These are phyloP conservation scores for Pyrenochaeta sp. DNA, from an alignment of 2,329 filamentous ascomycete species.

Conservation along the genomic window DNA sequence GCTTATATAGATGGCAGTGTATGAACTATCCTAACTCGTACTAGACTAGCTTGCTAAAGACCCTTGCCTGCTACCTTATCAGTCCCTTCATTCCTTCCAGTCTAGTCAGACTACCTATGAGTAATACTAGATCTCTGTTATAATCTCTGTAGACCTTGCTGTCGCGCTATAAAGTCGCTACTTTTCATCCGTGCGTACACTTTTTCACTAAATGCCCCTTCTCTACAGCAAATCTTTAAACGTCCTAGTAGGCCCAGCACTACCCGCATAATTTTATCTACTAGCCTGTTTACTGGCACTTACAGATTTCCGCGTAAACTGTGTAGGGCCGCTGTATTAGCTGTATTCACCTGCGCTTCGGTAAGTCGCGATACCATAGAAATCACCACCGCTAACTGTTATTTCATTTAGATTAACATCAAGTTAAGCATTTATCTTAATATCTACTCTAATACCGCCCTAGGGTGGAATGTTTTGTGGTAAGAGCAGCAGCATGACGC, in stretches of 20 bases:
- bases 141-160: too few species aligned
- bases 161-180: too few species aligned
- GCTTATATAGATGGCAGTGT: too few species aligned
- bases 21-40: too few species aligned
- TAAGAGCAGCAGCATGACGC: background rate
- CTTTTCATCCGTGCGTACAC: too few species aligned
- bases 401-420: background rate
- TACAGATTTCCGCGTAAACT: background rate
- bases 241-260: background rate
- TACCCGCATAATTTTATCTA: background rate
- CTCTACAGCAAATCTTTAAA: too few species aligned
- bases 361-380: background rate
- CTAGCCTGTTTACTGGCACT: background rate
- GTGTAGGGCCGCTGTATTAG: background rate
- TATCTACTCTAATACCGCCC: background rate
- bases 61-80: too few species aligned
- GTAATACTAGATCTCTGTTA: too few species aligned
- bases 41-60: too few species aligned
- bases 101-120: too few species aligned
- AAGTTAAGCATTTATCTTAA: background rate
- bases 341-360: background rate
- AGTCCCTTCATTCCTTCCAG: too few species aligned
- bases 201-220: too few species aligned
- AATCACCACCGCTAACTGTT: background rate
- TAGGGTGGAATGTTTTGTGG: background rate